phyloP scores from a whole-genome alignment of 306 rosid genomes.

The Pterocarpus santalinus region DNA sequence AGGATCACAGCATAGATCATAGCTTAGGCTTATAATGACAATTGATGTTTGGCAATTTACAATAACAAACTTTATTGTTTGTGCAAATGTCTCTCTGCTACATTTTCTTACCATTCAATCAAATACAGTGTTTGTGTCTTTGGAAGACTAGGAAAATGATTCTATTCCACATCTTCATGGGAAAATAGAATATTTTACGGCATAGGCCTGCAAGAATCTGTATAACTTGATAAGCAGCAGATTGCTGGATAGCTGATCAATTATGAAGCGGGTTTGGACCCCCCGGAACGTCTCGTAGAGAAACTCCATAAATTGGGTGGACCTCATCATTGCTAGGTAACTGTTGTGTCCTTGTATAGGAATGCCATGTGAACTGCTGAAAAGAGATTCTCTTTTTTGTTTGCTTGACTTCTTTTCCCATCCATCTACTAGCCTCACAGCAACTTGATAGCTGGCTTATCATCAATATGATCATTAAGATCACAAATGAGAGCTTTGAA shows the following conservation, averaged over 20 bases:
- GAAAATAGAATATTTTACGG: slow-evolving; percentile 44
- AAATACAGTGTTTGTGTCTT: slow-evolving; percentile 31
- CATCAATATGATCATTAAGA: slow-evolving; percentile 61
- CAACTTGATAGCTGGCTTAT: slow-evolving; percentile 62
- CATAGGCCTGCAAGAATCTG: slow-evolving; percentile 57
- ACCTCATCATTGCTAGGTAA: slow-evolving; percentile 42
- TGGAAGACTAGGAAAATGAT: slow-evolving; percentile 27
- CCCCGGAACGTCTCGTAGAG: slow-evolving; percentile 73
- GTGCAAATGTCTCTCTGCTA: slow-evolving; percentile 42
- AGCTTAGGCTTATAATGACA: slow-evolving; percentile 18
- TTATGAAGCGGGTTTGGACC: slow-evolving; percentile 96
- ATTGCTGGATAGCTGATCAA: slow-evolving; percentile 57
- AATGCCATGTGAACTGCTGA: slow-evolving; percentile 59
- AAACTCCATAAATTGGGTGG: slow-evolving; percentile 57
- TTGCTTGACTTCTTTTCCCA: slow-evolving; percentile 54
- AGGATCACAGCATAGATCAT: neutral
- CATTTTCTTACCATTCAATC: slow-evolving; percentile 42
- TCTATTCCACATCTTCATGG: slow-evolving; percentile 42
- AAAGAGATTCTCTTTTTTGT: slow-evolving; percentile 38
- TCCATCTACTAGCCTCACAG: slow-evolving; percentile 53
- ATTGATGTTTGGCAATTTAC: slow-evolving; percentile 25
- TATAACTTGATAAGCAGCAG: slow-evolving; percentile 48
- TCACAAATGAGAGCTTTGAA: slow-evolving; percentile 57
- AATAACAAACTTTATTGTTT: slow-evolving; percentile 15
- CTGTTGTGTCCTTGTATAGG: slow-evolving; percentile 53